Conservation (phyloP, 495 filamentous ascomycete species). For the Aspergillus biplanus region DNA sequence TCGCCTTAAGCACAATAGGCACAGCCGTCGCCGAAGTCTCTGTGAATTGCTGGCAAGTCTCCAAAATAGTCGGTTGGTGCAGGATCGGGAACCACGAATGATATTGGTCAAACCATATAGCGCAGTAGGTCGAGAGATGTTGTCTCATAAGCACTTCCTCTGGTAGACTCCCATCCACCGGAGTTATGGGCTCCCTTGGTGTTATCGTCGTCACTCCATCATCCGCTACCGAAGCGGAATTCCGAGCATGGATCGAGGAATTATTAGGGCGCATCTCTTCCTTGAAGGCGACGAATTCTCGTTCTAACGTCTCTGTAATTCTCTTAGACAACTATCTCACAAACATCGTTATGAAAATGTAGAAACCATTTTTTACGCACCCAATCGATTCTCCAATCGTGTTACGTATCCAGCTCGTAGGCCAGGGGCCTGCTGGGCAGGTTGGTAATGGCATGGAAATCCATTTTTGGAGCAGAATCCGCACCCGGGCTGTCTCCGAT, state of each 20-base stretch:
- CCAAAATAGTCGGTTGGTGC: not conserved
- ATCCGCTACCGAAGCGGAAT: too few relatives aligned
- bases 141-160: not conserved
- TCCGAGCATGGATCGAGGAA: too few relatives aligned
- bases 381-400: not conserved
- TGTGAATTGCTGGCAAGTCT: not conserved
- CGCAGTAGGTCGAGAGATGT: not conserved
- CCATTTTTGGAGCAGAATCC: not conserved
- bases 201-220: not conserved
- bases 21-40: not conserved
- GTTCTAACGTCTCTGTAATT: not conserved
- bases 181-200: not conserved
- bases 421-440: not conserved
- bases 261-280: too few relatives aligned
- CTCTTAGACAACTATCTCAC: not conserved
- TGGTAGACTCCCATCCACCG: not conserved
- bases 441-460: not conserved
- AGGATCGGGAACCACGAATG: not conserved
- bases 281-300: too few relatives aligned
- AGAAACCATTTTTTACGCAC: not conserved
- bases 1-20: not conserved
- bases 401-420: not conserved
- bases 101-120: not conserved
- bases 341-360: not conserved
- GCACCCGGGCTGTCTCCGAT: not conserved